Conservation (phyloP, 75 land plant species). For the Ceratopteris richardii region DNA sequence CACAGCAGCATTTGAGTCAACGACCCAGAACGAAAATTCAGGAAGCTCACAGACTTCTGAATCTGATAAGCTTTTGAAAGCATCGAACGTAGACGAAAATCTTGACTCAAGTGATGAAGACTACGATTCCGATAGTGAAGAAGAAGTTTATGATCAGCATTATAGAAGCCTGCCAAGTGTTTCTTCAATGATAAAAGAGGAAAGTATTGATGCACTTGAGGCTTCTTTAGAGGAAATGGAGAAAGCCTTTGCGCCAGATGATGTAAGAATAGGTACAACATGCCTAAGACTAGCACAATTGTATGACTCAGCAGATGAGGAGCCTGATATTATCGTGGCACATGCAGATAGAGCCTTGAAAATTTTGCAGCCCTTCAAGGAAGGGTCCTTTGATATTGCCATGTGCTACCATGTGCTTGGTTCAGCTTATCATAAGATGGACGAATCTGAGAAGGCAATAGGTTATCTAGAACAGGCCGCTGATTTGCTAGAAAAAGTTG, state of each 20-base stretch:
- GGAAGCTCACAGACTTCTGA: not conserved
- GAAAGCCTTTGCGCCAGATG: not conserved
- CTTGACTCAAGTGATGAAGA: not conserved
- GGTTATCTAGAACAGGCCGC: conserved; percentile 3
- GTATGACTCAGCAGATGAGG: conserved; percentile 17
- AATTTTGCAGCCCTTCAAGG: conserved; percentile 5
- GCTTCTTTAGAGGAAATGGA: conserved; percentile 2
- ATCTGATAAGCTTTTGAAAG: not conserved
- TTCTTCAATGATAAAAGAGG: not conserved
- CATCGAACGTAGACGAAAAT: too few relatives aligned
- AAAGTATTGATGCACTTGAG: conserved; percentile 5
- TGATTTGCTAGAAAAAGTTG: conserved; percentile 2
- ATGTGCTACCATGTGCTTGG: conserved; percentile 27
- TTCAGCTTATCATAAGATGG: conserved; percentile 16
- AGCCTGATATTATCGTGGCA: conserved; percentile 8
- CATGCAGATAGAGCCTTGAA: conserved; percentile 16
- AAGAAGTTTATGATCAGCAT: not conserved
- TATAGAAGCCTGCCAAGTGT: not conserved
- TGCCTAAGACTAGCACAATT: conserved; percentile 21
- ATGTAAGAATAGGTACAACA: conserved; percentile 10
- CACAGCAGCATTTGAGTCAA: conserved; percentile 1
- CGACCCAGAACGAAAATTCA: not conserved
- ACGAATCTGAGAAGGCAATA: conserved; percentile 15
- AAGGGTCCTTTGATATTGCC: conserved; percentile 10
- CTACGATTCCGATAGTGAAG: conserved; percentile 1